Evolutionary conservation across 1,139 yeast species (phyloP).

Genomic region (Candida sojae): DNA sequence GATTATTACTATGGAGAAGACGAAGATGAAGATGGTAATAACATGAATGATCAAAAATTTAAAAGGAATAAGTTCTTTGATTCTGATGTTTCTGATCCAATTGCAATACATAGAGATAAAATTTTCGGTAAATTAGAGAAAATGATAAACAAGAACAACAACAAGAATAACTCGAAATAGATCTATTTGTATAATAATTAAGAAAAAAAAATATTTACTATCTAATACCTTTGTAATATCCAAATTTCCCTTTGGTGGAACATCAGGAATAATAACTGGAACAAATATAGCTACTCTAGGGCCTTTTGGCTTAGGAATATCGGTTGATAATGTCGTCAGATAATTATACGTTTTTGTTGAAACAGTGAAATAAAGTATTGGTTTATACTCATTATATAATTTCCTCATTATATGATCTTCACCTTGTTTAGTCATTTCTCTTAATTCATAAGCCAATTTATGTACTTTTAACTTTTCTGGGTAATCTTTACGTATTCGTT

Average conservation of each 20-base stretch:
- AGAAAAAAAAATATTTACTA: slow-evolving; percentile 43
- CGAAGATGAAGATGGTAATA: slow-evolving; percentile 15
- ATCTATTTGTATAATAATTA: slow-evolving; percentile 15
- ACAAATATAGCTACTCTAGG: slow-evolving; percentile 20
- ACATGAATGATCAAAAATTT: slow-evolving; percentile 17
- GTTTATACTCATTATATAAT: slow-evolving; percentile 21
- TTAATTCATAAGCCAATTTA: slow-evolving; percentile 19
- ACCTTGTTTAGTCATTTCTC: slow-evolving; percentile 8
- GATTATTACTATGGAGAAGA: slow-evolving; percentile 28
- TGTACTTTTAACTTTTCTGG: slow-evolving; percentile 11
- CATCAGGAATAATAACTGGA: slow-evolving; percentile 27
- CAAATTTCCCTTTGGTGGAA: slow-evolving; percentile 35
- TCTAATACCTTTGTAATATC: slow-evolving; percentile 33
- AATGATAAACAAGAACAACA: slow-evolving; percentile 46
- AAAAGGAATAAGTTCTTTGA: slow-evolving; percentile 52
- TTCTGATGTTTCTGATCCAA: slow-evolving; percentile 55
- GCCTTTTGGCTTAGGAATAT: background rate
- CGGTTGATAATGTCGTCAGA: background rate
- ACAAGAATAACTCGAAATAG: background rate
- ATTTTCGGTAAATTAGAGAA: slow-evolving; percentile 58
- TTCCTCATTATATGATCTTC: slow-evolving; percentile 6
- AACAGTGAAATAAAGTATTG: slow-evolving; percentile 20
- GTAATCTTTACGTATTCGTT: slow-evolving; percentile 16
- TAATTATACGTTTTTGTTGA: slow-evolving; percentile 10
- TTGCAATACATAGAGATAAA: slow-evolving; percentile 63